These are phyloP conservation scores for Xylaria polymorpha DNA, from an alignment of 2,329 filamentous ascomycete species.

Conservation along the genomic window DNA sequence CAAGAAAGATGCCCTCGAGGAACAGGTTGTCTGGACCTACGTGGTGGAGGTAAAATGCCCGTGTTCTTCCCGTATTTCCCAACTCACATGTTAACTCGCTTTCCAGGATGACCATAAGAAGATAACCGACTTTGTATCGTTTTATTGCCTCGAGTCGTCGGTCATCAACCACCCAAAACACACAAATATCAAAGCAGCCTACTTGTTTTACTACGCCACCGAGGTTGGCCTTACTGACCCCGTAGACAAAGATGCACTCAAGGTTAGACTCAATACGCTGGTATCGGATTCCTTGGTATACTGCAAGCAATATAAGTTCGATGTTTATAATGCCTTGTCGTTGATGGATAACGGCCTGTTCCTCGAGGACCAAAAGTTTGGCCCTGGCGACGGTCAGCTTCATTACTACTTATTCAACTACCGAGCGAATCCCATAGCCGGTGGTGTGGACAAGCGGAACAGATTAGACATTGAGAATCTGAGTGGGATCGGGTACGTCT, in stretches of 20 bases:
- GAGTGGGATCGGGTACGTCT: constrained; percentile 90
- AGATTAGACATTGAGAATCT: constrained; percentile 79
- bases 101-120: constrained; percentile 72
- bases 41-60: constrained; percentile 76
- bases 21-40: constrained; percentile 93
- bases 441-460: constrained; percentile 85
- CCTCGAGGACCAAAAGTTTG: constrained; percentile 93
- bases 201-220: constrained; percentile 96
- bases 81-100: constrained; percentile 38
- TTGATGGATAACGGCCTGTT: constrained; percentile 95
- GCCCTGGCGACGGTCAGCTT: constrained; percentile 90
- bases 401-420: constrained; percentile 99
- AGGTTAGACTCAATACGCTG: constrained; percentile 82
- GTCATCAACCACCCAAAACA: constrained; percentile 86
- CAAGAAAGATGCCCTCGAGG: constrained; percentile 65
- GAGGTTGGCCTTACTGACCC: constrained; percentile 76
- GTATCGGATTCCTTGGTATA: constrained; percentile 88
- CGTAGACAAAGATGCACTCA: constrained; percentile 69
- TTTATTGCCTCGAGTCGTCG: constrained; percentile 93
- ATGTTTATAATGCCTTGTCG: constrained; percentile 96
- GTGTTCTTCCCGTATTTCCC: constrained; percentile 1
- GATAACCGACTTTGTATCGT: constrained; percentile 97
- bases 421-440: constrained; percentile 83
- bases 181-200: constrained; percentile 85
- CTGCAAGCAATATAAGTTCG: constrained; percentile 85